phyloP scores from a whole-genome alignment of 495 filamentous ascomycete genomes.

The Daldinia childiae region DNA sequence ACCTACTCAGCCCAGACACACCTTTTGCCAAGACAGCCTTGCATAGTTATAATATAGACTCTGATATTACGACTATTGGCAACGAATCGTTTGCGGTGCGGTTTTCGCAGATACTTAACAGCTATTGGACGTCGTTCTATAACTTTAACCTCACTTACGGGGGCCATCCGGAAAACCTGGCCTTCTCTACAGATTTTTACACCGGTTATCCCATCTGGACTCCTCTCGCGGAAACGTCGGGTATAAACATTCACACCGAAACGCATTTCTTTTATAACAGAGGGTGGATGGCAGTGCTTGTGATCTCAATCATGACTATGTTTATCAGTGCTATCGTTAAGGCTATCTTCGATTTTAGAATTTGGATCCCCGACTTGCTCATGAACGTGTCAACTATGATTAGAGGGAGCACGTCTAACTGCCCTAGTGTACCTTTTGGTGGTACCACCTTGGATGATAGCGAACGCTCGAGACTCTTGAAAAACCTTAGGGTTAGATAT shows the following conservation, averaged over 20 bases:
- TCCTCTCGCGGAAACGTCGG: background rate
- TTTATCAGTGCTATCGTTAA: slow-evolving; percentile 6
- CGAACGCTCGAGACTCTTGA: background rate
- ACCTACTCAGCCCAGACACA: background rate
- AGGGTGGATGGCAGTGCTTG: background rate
- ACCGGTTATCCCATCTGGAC: background rate
- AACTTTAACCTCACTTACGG: slow-evolving; percentile 9
- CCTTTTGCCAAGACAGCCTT: background rate
- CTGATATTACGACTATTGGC: background rate
- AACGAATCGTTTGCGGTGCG: slow-evolving; percentile 5
- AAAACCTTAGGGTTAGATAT: background rate
- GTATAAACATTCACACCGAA: background rate
- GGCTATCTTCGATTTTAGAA: background rate
- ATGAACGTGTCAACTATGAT: slow-evolving; percentile 13
- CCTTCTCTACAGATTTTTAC: background rate
- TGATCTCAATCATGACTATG: background rate
- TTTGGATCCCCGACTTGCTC: slow-evolving; percentile 5
- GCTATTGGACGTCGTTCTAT: slow-evolving; percentile 2
- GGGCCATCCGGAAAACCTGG: background rate
- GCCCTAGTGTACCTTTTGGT: background rate
- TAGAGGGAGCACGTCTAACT: background rate
- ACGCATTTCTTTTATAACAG: background rate
- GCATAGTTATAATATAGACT: slow-evolving; percentile 4
- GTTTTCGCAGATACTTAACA: slow-evolving; percentile 11
- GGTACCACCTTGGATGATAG: slow-evolving; percentile 9